Evolutionary conservation across 148 eudicot species (phyloP), one percentile per base, ranked within the genome.

Genomic region (Pharnaceum exiguum): DNA sequence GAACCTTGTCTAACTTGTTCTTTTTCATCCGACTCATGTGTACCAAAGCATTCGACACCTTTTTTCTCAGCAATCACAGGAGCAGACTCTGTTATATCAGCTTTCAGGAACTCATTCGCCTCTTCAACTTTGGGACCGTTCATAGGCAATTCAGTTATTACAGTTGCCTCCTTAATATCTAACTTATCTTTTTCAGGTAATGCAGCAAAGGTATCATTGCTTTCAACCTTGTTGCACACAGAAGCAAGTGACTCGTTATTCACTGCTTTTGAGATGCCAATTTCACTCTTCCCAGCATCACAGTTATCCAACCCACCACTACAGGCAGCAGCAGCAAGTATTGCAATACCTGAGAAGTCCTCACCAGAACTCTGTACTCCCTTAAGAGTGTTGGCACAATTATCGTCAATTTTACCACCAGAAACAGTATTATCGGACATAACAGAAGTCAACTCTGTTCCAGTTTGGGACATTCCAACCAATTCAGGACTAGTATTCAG

Each of bases 241-340:
- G 50, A 63, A 51, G 35, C 51, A 63, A 12, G 15, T 17, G 58
- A 40, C 35, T 21, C 50, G 1, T 39, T 21, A 7, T 15, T 22
- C 39, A 39, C 57, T 42, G 10, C 23, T 37, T 51, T 30, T 12
- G 21, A n/a, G 15, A 35, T 1, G 18, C 12, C 50, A 62, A 40
- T 40, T 30, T 63, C 46, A 49, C 50, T 30, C 75, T 73, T 46
- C 31, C 10, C 67, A 10, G 29, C 58, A 63, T 68, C 61, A 45
- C 29, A 65, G 48, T 62, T 73, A 56, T 53, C 70, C 42, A 77
- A 55, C 65, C 67, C 70, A 39, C 65, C 61, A 70, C 57, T 61
- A 57, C 86, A 84, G n/a, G 95, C 95, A 40, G 81, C 79, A 65
- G 82, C 84, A 21, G 86, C 90, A 50, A 87, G 88, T 40, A 87